Evolutionary conservation across 225 moss, liverwort and hornwort species (phyloP).

Genomic region (Climacium dendroides): DNA sequence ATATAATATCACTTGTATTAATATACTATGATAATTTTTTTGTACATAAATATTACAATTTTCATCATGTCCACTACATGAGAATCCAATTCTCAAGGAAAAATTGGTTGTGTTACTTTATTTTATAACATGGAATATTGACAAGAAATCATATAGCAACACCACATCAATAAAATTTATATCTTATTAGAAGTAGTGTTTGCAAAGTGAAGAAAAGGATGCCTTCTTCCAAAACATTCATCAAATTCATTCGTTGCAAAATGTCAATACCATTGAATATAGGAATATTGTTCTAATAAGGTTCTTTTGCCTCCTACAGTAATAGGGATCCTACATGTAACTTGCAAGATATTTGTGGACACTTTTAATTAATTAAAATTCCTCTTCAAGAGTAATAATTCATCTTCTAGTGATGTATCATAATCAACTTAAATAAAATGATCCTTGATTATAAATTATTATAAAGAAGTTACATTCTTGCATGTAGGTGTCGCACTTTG

Average conservation of each 20-base stretch:
- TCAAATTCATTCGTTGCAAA: rapidly evolving
- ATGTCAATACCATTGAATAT: not conserved
- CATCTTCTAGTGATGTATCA: too few species aligned
- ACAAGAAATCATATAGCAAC: rapidly evolving
- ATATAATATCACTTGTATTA: not conserved
- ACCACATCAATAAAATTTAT: not conserved
- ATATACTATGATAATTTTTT: not conserved
- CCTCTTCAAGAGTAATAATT: rapidly evolving
- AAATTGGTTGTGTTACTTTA: rapidly evolving
- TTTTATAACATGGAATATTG: too few species aligned
- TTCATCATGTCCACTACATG: rapidly evolving
- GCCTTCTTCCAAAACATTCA: rapidly evolving
- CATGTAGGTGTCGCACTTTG: rapidly evolving
- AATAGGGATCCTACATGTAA: not conserved
- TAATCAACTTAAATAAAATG: not conserved
- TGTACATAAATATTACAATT: rapidly evolving
- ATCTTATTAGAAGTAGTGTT: not conserved
- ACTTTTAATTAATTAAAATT: not conserved
- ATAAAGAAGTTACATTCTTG: not conserved
- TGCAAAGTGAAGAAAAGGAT: not conserved
- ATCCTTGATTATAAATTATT: not conserved
- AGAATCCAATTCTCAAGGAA: not conserved
- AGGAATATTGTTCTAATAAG: rapidly evolving
- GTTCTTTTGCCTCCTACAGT: not conserved
- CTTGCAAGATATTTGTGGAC: rapidly evolving